Evolutionary conservation across 768 basidiomycete species (phyloP).

Genomic region (Thelephora ganbajun): DNA sequence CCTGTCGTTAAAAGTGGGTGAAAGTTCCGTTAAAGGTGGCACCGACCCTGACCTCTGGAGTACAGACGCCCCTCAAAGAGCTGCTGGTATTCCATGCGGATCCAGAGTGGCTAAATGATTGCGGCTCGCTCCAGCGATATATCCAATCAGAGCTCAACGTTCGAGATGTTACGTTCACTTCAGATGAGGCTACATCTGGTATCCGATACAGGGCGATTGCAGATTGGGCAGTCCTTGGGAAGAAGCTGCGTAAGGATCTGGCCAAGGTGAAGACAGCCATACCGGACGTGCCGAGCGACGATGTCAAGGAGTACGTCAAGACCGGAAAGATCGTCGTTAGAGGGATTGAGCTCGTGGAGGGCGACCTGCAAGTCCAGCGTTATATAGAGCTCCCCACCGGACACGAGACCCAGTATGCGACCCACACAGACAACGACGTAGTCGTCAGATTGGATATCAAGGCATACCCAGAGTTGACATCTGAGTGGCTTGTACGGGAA

Average conservation of each 20-base stretch:
- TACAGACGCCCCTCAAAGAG: slow-evolving; percentile 82
- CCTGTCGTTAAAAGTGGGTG: slow-evolving; percentile 75
- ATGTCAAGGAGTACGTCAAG: slow-evolving; percentile 61
- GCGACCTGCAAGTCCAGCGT: slow-evolving; percentile 86
- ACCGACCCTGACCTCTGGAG: neutral
- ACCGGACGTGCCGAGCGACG: slow-evolving; percentile 67
- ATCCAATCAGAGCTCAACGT: slow-evolving; percentile 93
- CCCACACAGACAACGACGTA: slow-evolving; percentile 88
- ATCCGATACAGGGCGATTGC: slow-evolving; percentile 86
- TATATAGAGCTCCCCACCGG: slow-evolving; percentile 73
- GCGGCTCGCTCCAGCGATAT: slow-evolving; percentile 73
- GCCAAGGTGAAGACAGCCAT: slow-evolving; percentile 80
- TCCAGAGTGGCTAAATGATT: slow-evolving; percentile 70
- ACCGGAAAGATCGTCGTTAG: slow-evolving; percentile 74
- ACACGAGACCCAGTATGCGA: slow-evolving; percentile 41
- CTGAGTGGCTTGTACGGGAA: slow-evolving; percentile 83
- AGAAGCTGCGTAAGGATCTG: slow-evolving; percentile 87
- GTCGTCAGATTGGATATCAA: slow-evolving; percentile 87
- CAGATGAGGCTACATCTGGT: slow-evolving; percentile 74
- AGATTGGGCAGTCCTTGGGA: slow-evolving; percentile 90
- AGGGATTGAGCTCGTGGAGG: slow-evolving; percentile 78
- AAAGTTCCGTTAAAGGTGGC: neutral
- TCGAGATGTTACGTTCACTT: slow-evolving; percentile 78
- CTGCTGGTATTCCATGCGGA: slow-evolving; percentile 90
- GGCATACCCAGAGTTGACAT: slow-evolving; percentile 72